Evolutionary conservation across 768 basidiomycete species (phyloP).

Genomic region (Hypholoma fasciculare): DNA sequence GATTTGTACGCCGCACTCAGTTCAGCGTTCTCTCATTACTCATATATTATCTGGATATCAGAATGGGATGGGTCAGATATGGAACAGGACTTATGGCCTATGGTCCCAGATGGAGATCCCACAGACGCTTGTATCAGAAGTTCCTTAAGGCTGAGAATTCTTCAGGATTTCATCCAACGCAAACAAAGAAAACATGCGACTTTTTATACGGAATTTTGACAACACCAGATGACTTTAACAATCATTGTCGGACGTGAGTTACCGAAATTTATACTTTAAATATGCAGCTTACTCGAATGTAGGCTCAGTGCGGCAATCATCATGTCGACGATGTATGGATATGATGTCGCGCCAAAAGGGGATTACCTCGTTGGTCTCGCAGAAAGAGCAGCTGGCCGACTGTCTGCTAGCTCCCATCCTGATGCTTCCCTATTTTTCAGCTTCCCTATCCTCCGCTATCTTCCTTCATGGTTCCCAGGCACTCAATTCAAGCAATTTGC

Average conservation of each 20-base stretch:
- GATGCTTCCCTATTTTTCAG: slow-evolving; percentile 13
- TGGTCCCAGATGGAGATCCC: not conserved
- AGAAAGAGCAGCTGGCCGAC: slow-evolving; percentile 3
- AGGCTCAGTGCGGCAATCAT: slow-evolving; percentile 12
- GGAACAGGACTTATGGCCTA: slow-evolving; percentile 19
- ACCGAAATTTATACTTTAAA: not conserved
- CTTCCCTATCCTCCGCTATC: slow-evolving; percentile 9
- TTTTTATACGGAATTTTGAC: not conserved
- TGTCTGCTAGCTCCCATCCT: slow-evolving; percentile 7
- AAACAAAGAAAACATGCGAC: not conserved
- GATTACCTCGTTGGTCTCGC: slow-evolving; percentile 15
- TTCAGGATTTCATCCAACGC: not conserved
- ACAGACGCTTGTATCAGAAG: not conserved
- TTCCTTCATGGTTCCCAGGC: slow-evolving; percentile 18
- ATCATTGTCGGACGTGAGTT: slow-evolving; percentile 7
- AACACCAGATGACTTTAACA: not conserved
- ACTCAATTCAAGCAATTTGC: slow-evolving; percentile 11
- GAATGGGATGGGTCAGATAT: slow-evolving; percentile 31
- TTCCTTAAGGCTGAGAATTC: not conserved
- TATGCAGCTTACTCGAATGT: not conserved
- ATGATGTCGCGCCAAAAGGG: slow-evolving; percentile 10
- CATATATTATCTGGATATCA: slow-evolving; percentile 4
- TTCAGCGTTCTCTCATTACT: not conserved
- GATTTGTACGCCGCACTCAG: slow-evolving; percentile 16
- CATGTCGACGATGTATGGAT: slow-evolving; percentile 13